Evolutionary conservation across 2,329 filamentous ascomycete genomes (phyloP), one percentile per base, ranked within the genome.

Genomic region (Paraconiothyrium brasiliense): DNA sequence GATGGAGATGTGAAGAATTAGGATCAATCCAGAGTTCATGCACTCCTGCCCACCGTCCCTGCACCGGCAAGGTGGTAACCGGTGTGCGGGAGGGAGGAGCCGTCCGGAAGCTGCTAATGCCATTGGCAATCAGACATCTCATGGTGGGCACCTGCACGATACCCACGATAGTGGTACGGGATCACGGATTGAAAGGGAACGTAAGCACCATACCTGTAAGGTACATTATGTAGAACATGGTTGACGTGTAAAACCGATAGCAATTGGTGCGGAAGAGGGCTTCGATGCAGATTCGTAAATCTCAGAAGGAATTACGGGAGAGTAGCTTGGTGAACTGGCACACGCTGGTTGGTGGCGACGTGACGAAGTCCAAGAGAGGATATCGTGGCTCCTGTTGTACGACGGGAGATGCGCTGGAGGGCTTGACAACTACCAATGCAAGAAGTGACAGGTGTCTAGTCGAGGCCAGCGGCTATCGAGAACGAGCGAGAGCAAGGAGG

Each of bases 161-260:
- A 59, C 56, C 63, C 60, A 61, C 20, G 51, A 52, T 57, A 24
- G 57, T 65, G 62, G 61, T 54, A 64, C 64, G 43, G 47, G 46
- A 47, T 59, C 44, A 50, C 43, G 35, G 61, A 41, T 59, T 44
- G 51, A 62, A 64, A 43, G 59, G 58, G 41, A 66, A 27, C 50
- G 61, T 57, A 52, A 68, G 57, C 58, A 54, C 57, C 78, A 65
- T 78, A 80, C 78, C 77, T 75, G 77, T 80, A 62, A 80, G 75
- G 70, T 80, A 80, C 77, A 80, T 79, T 64, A 79, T 76, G 71
- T 80, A 80, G 70, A 80, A 80, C 78, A 80, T 80, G 65, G 66
- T 71, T 60, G 67, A 70, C 64, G 66, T 70, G 65, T 63, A 60
- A 34, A 57, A 56, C 59, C 44, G 57, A 61, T 56, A 62, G 64